Evolutionary conservation across 495 filamentous ascomycete species (phyloP), one percentile per base, ranked within the genome.

Genomic region (Xylaria grammica): DNA sequence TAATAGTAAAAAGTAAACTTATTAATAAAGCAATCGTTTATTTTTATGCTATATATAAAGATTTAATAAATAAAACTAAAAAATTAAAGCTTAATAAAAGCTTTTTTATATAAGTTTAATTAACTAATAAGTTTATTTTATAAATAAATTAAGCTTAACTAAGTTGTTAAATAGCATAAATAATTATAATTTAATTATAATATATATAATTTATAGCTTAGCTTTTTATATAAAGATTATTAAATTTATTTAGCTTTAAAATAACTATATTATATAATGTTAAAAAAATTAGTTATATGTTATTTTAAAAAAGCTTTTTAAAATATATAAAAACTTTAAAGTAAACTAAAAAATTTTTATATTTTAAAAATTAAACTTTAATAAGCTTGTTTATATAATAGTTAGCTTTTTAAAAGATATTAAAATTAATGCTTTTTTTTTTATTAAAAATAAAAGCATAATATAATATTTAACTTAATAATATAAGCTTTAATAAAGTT

Each of bases 61-160:
- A 6, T 6, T 36, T 19, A 46, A 46, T 46, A 46, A 46, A 46
- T 46, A 46, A 46, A 46, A 46, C 19, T 46, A 46, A 46, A 46
- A 46, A 46, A 46, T 46, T n/a, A 46, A 46, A 46, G 13, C 13
- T 19, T 46, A 46, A 19, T 46, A 22, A 22, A 6, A 46, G 20
- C n/a, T 2, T 9, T 46, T 46, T 46, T 46, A 46, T 46, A 46
- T 46, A 46, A 22, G n/a, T 19, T 46, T 46, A 46, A 46, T 46
- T 46, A 22, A 46, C 19, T n/a, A 46, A 2, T 46, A 46, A 22
- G 7, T 46, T 46, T 19, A 4, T 46, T 46, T 20, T 46, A n/a
- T 46, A 19, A 3, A n/a, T 46, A n/a, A 20, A 3, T 46, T 46
- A 20, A 7, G n/a, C 7, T 19, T 8, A 7, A 46, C 3, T 4